phyloP scores from a whole-genome alignment of 139 green algal species.

The Helicosporidium sp. region DNA sequence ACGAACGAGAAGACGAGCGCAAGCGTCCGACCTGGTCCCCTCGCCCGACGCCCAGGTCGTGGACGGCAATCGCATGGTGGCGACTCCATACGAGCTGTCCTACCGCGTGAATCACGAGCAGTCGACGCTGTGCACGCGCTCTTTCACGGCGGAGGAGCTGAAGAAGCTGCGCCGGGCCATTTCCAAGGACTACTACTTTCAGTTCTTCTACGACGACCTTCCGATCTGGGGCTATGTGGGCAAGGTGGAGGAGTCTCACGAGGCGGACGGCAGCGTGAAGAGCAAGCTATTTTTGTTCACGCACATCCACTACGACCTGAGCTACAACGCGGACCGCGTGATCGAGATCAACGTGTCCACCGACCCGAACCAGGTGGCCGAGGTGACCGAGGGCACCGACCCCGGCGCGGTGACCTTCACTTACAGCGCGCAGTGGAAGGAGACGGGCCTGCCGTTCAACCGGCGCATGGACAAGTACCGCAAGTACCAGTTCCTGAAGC shows the following conservation, averaged over 20 bases:
- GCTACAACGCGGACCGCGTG: conserved; percentile 61
- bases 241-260: conserved; percentile 64
- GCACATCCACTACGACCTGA: conserved; percentile 84
- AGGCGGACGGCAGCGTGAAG: conserved; percentile 22
- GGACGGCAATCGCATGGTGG: conserved; percentile 50
- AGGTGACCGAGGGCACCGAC: conserved; percentile 1
- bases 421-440: conserved; percentile 71
- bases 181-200: conserved; percentile 91
- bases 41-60: no score
- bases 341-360: conserved; percentile 49
- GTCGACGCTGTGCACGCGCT: conserved; percentile 57
- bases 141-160: conserved; percentile 54
- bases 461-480: conserved; percentile 77
- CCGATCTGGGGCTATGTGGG: conserved; percentile 92
- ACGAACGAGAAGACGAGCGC: no score
- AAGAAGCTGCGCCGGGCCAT: conserved; percentile 45
- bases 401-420: conserved; percentile 37
- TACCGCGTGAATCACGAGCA: conserved; percentile 69
- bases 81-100: conserved; percentile 49
- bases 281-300: conserved; percentile 64
- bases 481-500: conserved; percentile 65
- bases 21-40: no score
- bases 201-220: conserved; percentile 86
- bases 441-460: conserved; percentile 41
- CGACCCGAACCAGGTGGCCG: not conserved